Base-by-base conservation (phyloP, 2,329 filamentous ascomycete species). In the Exophiala mesophila region DNA sequence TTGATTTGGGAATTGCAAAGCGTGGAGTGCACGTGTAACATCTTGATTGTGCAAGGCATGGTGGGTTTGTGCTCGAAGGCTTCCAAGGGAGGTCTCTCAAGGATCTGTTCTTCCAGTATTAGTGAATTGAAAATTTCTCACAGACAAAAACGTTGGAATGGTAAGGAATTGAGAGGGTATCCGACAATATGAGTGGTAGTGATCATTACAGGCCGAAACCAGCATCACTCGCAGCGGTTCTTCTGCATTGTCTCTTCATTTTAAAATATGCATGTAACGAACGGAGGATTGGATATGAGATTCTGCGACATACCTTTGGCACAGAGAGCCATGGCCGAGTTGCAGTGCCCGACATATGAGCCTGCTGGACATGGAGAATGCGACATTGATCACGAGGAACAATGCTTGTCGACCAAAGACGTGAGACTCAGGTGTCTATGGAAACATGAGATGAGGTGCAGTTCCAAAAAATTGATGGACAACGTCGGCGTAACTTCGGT, bases 211-310 rank as follows among this genome's bases (percentile, higher is more conserved):
- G 62, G 63, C 54, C 44, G 53, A 35, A 57, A 59, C 59, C 61
- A 69, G 67, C 68, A 70, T 81, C 76, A 78, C 76, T 74, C 76
- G 78, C 78, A 82, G 78, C 78, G 78, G 78, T 82, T 82, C 78
- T 80, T 51, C 68, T 60, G 63, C 61, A 60, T 61, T 60, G 36
- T 62, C 61, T 71, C 68, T 70, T 72, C 69, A 67, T 64, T 39
- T 35, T 41, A 34, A 35, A 26, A 18, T 23, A 12, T 20, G 32
- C 39, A 12, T 16, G 20, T 13, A 23, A 50, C n/a, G 21, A 35
- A 31, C 6, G 33, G 18, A 17, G 8, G 31, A 36, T 36, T 24
- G 12, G 12, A 36, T 10, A 36, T 18, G 23, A 9, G 10, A 23
- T 36, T 36, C 34, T 36, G 34, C 31, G 38, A 50, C 63, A 58